Evolutionary conservation across 1,284 basidiomycete genomes (phyloP), one percentile per base, ranked within the genome.

Genomic region (Moesziomyces parantarcticus): DNA sequence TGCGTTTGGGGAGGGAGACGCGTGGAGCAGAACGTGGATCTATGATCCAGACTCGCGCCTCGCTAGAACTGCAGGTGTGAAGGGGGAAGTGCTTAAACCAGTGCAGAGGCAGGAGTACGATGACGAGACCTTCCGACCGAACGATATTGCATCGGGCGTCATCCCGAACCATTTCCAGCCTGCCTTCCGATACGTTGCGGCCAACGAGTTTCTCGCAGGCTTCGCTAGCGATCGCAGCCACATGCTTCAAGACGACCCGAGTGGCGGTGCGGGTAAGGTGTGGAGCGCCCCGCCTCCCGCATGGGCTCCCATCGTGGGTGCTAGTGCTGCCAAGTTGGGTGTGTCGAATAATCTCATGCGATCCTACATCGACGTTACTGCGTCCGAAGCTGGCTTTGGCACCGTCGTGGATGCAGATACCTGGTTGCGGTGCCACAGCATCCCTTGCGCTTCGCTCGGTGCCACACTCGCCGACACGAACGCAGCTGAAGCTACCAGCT

Each of bases 171-270:
- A 58, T 7, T 60, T 77, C 13, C 42, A 42, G 20, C 34, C 75
- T 3, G 16, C 5, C 16, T 69, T 77, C 34, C 51, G 75, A 13
- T 20, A 68, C 11, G 41, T 76, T 0, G 42, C 51, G 0, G 75
- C 73, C 0, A 46, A 42, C 3, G 36, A 44, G 2, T 77, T 58
- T 47, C 20, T 74, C 7, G 48, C 42, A 3, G 16, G 47, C 20
- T 79, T 79, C 54, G 68, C 75, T 0, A 76, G 73, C 49, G 77
- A 79, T 59, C 54, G 77, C 3, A 62, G 65, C 14, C 77, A 79
- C 39, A 79, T 79, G 77, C 50, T 32, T 18, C 2, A 5, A 18
- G 26, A 10, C 10, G 25, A n/a, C 20, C 10, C 14, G 13, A 11
- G 1, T 41, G 26, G 5, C 8, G 11, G 3, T 41, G 34, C 3